Percentiles rank a stretch among this genome's conserved stretches.
Conservation (phyloP, 2,329 filamentous ascomycete genomes). For the Capronia americana region DNA sequence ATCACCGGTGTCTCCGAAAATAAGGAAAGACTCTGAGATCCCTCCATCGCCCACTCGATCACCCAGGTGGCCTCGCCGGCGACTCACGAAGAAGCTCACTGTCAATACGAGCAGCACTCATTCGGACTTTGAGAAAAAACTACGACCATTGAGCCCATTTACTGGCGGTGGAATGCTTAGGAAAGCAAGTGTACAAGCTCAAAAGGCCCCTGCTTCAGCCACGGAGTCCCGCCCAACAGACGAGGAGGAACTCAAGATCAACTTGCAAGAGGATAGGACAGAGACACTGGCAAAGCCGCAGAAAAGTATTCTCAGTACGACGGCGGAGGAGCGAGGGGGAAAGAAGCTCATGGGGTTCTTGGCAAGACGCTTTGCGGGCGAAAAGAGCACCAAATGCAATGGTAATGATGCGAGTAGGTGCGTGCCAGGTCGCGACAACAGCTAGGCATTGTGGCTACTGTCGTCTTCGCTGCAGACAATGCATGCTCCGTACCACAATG, state of each 20-base stretch:
- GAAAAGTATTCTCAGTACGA: conserved; percentile 24
- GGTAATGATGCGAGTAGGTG: background rate
- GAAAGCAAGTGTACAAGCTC: conserved; percentile 25
- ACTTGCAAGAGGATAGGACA: conserved; percentile 5
- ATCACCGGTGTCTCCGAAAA: conserved; percentile 12
- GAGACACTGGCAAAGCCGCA: conserved; percentile 14
- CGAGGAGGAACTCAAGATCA: conserved; percentile 26
- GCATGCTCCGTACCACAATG: no score
- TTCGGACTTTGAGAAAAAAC: conserved; percentile 29
- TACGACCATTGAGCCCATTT: conserved; percentile 37
- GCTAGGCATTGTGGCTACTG: background rate
- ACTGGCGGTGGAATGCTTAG: conserved; percentile 36
- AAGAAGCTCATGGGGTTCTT: conserved; percentile 35
- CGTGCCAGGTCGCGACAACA: background rate
- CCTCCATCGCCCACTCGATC: conserved; percentile 28
- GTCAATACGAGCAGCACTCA: conserved; percentile 31
- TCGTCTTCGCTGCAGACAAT: background rate
- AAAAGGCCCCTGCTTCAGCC: conserved; percentile 28
- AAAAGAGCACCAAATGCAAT: conserved; percentile 7
- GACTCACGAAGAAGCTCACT: conserved; percentile 34
- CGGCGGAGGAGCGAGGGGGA: conserved; percentile 31
- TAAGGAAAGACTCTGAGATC: conserved; percentile 18
- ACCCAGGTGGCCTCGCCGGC: conserved; percentile 21
- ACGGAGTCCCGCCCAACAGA: conserved; percentile 37
- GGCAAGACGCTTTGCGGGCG: conserved; percentile 27